These are phyloP conservation scores for Setaria viridis DNA, from an alignment of 202 grass and related monocot species.

Conservation along the genomic window DNA sequence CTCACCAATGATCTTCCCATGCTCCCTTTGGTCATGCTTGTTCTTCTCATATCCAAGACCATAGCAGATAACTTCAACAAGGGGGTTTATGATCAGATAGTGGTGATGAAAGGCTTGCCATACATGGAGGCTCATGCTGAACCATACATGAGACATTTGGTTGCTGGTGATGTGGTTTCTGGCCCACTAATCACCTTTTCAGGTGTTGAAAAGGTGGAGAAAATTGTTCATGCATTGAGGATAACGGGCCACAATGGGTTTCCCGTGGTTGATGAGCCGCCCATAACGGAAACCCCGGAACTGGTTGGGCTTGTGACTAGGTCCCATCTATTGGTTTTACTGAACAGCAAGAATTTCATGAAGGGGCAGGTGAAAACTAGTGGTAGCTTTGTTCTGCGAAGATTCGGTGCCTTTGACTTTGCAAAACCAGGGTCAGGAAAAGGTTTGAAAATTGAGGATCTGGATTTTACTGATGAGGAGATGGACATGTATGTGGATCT, in stretches of 20 bases:
- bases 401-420: slow-evolving; percentile 80
- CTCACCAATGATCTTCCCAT: slow-evolving; percentile 92
- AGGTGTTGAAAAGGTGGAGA: slow-evolving; percentile 75
- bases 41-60: slow-evolving; percentile 93
- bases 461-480: slow-evolving; percentile 80
- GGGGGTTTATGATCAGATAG: slow-evolving; percentile 97
- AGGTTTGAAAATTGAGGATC: slow-evolving; percentile 77
- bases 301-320: slow-evolving; percentile 80
- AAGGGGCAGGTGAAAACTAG: slow-evolving; percentile 64
- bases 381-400: slow-evolving; percentile 50
- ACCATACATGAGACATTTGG: slow-evolving; percentile 93
- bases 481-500: slow-evolving; percentile 98
- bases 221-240: slow-evolving; percentile 68
- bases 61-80: slow-evolving; percentile 92
- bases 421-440: slow-evolving; percentile 94
- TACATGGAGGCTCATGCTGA: slow-evolving; percentile 93
- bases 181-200: slow-evolving; percentile 87
- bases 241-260: slow-evolving; percentile 92
- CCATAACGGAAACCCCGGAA: slow-evolving; percentile 70
- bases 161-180: slow-evolving; percentile 77
- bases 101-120: slow-evolving; percentile 92
- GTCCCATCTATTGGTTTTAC: slow-evolving; percentile 84
- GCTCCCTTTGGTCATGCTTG: slow-evolving; percentile 96
- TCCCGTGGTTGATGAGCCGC: slow-evolving; percentile 86
- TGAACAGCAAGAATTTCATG: slow-evolving; percentile 80